Evolutionary conservation across 495 filamentous ascomycete species (phyloP).

Genomic region (Hypoxylon lienhwacheense): DNA sequence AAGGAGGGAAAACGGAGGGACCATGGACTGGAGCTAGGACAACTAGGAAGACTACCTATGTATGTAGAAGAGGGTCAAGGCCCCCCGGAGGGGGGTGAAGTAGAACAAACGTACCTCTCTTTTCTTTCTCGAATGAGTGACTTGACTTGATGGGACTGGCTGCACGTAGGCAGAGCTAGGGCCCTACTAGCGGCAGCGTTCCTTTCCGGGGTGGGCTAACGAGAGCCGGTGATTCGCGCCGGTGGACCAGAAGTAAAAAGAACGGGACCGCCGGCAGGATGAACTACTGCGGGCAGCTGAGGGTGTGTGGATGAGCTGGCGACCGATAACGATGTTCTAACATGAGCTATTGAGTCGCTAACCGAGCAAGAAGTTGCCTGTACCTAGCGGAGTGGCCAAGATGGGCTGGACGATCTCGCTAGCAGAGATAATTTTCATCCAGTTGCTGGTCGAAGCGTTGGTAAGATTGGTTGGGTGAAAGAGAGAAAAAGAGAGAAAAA

Average conservation of each 20-base stretch:
- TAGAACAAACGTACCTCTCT: conserved; percentile 23
- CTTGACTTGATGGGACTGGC: no score
- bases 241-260: conserved; percentile 30
- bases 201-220: conserved; percentile 31
- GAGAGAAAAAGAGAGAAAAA: background rate
- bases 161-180: conserved; percentile 23
- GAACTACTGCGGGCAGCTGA: conserved; percentile 30
- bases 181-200: conserved; percentile 30
- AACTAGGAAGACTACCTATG: no score
- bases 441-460: conserved; percentile 14
- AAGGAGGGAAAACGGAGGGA: no score
- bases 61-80: no score
- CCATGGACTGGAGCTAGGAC: no score
- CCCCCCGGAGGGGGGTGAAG: no score
- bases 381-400: conserved; percentile 28
- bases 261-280: conserved; percentile 34
- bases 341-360: conserved; percentile 36
- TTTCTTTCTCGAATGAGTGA: conserved; percentile 17
- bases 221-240: conserved; percentile 29
- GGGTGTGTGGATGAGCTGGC: conserved; percentile 30
- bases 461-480: conserved; percentile 12
- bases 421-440: conserved; percentile 19
- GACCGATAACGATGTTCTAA: conserved; percentile 14
- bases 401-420: conserved; percentile 31
- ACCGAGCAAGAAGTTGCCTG: conserved; percentile 20